phyloP scores from a whole-genome alignment of 371 early-diverging fungal species.

The Neoconidiobolus thromboides region DNA sequence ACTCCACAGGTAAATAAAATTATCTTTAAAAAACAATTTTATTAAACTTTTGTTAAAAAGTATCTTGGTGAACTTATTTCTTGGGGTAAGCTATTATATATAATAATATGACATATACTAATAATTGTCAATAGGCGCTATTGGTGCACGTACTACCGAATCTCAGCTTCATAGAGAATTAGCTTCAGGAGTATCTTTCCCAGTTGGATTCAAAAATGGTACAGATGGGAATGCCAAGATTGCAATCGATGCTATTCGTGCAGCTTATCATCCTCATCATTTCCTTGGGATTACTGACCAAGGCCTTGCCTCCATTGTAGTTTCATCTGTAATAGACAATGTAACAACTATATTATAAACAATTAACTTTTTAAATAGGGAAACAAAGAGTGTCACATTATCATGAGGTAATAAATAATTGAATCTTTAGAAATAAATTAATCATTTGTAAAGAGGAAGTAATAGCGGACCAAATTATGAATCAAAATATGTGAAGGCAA shows the following conservation, averaged over 20 bases:
- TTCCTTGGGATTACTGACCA: constrained; percentile 88
- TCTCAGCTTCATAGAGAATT: constrained; percentile 86
- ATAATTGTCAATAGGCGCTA: constrained; percentile 21
- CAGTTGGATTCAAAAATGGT: constrained; percentile 93
- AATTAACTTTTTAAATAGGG: constrained; percentile 7
- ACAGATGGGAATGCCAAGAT: constrained; percentile 73
- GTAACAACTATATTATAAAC: too few species aligned
- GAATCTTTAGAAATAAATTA: constrained; percentile 19
- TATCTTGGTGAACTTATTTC: constrained; percentile 76
- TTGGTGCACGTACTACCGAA: constrained; percentile 88
- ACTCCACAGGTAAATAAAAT: constrained; percentile 45
- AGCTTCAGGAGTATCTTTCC: constrained; percentile 79
- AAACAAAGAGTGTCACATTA: constrained; percentile 12
- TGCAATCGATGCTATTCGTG: constrained; percentile 79
- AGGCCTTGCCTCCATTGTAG: constrained; percentile 75
- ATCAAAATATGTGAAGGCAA: constrained; percentile 35
- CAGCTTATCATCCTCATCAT: constrained; percentile 67
- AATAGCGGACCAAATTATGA: constrained; percentile 76
- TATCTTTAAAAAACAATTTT: not conserved
- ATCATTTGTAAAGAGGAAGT: constrained; percentile 82
- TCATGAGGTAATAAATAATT: constrained; percentile 1
- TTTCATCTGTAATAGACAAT: constrained; percentile 52
- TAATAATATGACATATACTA: too few species aligned
- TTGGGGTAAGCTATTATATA: constrained; percentile 32
- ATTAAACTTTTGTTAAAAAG: constrained; percentile 1